phyloP scores from a whole-genome alignment of 2,329 filamentous ascomycete species.

The Fusarium sp. region DNA sequence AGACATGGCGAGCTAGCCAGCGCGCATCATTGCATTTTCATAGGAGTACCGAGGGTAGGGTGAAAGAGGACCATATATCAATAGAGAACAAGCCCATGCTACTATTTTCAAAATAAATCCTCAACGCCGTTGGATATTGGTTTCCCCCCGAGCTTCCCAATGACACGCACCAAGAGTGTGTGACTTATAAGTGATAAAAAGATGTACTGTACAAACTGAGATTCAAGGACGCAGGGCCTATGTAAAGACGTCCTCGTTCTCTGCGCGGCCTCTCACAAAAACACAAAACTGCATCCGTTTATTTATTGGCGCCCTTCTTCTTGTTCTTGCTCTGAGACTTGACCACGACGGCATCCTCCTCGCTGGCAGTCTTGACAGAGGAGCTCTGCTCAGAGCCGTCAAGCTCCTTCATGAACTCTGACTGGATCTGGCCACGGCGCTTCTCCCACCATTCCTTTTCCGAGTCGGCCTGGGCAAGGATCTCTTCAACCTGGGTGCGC shows the following conservation, averaged over 20 bases:
- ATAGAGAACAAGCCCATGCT: conserved; percentile 40
- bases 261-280: not conserved
- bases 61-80: conserved; percentile 25
- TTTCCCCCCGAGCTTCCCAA: conserved; percentile 6
- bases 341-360: conserved; percentile 74
- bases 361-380: conserved; percentile 52
- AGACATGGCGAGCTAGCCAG: conserved; percentile 35
- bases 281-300: not conserved
- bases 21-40: conserved; percentile 43
- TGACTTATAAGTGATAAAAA: conserved; percentile 11
- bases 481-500: conserved; percentile 78
- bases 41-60: conserved; percentile 22
- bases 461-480: conserved; percentile 74
- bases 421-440: conserved; percentile 77
- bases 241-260: conserved; percentile 1
- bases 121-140: conserved; percentile 30
- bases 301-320: conserved; percentile 69
- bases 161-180: conserved; percentile 2
- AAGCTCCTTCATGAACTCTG: conserved; percentile 86
- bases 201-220: conserved; percentile 25
- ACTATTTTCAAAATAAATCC: conserved; percentile 32
- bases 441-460: conserved; percentile 96
- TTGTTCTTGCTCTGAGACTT: conserved; percentile 68
- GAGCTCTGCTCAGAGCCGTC: conserved; percentile 68
- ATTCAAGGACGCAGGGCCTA: not conserved